A percentile compares a stretch with the other conserved stretches of the same genome.
Evolutionary conservation across 805 yeast genomes (phyloP).

Genomic region (Yamadazyma ubonensis): DNA sequence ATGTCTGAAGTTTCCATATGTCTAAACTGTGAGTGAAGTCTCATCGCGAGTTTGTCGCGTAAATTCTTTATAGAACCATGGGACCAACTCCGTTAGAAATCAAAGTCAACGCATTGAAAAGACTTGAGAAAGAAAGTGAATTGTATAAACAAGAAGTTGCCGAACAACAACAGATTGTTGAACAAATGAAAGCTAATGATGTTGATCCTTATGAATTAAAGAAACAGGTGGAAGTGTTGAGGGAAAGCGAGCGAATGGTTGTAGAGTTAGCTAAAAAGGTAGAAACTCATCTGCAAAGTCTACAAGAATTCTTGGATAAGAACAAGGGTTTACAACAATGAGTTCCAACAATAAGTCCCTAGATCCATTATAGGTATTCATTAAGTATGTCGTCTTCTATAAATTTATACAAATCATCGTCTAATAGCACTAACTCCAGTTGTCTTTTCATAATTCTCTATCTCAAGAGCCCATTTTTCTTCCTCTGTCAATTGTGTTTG

Average conservation of each 20-base stretch:
- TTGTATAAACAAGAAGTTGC: slow-evolving; percentile 58
- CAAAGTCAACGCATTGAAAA: slow-evolving; percentile 64
- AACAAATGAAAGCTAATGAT: slow-evolving; percentile 41
- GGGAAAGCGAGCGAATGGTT: slow-evolving; percentile 41
- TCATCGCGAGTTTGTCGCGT: slow-evolving; percentile 7
- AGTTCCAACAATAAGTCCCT: no score
- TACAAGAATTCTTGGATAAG: slow-evolving; percentile 39
- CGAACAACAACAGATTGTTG: slow-evolving; percentile 53
- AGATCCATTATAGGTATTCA: slow-evolving; percentile 14
- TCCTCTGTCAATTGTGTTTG: slow-evolving; percentile 52
- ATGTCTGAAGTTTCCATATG: neutral
- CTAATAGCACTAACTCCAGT: slow-evolving; percentile 18
- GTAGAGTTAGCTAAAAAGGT: slow-evolving; percentile 24
- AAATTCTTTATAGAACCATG: slow-evolving; percentile 37
- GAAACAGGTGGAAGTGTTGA: slow-evolving; percentile 38
- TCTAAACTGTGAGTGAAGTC: slow-evolving; percentile 1
- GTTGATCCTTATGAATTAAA: slow-evolving; percentile 68
- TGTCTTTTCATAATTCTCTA: slow-evolving; percentile 28
- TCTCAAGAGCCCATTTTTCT: slow-evolving; percentile 63
- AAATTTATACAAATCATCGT: slow-evolving; percentile 3
- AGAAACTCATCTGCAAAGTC: slow-evolving; percentile 18
- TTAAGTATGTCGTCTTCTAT: neutral
- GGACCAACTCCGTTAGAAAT: slow-evolving; percentile 71
- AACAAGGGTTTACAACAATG: no score
- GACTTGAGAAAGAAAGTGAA: slow-evolving; percentile 66